A percentile compares a stretch with the other conserved stretches of the same genome.
phyloP scores from a whole-genome alignment of 176 grass and related monocot genomes.

The Aegilops bicornis region DNA sequence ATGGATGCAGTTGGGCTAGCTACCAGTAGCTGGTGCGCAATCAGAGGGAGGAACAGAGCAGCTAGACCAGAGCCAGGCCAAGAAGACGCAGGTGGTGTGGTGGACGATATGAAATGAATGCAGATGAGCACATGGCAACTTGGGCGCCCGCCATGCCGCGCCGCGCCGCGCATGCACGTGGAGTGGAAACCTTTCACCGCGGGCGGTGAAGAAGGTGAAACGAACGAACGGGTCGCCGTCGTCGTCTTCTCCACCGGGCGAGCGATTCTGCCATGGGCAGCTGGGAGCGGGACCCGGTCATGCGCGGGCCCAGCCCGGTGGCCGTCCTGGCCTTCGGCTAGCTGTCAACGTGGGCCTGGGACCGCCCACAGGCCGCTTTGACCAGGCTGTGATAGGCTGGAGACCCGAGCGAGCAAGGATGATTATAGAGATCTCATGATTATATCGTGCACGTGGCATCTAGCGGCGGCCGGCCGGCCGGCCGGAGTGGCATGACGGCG shows the following conservation, averaged over 20 bases:
- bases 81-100: slow-evolving; percentile 9
- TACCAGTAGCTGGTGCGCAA: slow-evolving; percentile 1
- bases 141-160: slow-evolving; percentile 1
- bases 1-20: not conserved
- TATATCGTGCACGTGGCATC: slow-evolving; percentile 23
- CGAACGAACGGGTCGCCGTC: not conserved
- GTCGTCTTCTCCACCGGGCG: not conserved
- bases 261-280: not conserved
- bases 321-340: not conserved
- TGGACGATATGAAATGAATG: slow-evolving; percentile 18
- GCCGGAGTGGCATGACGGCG: not conserved
- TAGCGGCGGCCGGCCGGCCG: not conserved
- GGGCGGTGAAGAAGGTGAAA: not conserved
- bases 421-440: too few species aligned
- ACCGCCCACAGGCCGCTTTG: not conserved
- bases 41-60: not conserved
- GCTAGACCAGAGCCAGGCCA: not conserved
- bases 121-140: slow-evolving; percentile 39
- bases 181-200: not conserved
- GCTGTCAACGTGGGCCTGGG: slow-evolving; percentile 14
- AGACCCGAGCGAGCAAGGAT: slow-evolving; percentile 1
- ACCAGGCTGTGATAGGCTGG: slow-evolving; percentile 42
- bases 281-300: not conserved
- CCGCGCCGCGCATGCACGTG: not conserved
- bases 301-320: not conserved